phyloP scores from a whole-genome alignment of 2,329 filamentous ascomycete genomes.

The Albifimbria verrucaria region DNA sequence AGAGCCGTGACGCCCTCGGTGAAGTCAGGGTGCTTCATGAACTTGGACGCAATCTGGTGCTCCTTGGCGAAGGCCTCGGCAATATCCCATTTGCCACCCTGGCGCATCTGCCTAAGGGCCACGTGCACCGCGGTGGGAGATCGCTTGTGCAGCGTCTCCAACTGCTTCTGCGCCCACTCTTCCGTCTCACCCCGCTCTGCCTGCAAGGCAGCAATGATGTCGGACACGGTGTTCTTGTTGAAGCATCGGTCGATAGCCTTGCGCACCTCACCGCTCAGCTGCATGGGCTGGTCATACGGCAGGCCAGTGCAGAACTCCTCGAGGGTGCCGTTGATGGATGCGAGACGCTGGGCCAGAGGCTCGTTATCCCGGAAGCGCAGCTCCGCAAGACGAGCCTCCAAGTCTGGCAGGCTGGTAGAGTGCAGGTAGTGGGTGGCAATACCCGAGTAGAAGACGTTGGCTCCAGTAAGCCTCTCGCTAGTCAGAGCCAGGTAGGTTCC shows the following conservation, averaged over 20 bases:
- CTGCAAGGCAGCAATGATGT: conserved; percentile 68
- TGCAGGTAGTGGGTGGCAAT: conserved; percentile 96
- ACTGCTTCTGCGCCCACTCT: conserved; percentile 76
- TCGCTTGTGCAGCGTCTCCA: conserved; percentile 69
- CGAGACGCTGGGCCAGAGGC: conserved; percentile 57
- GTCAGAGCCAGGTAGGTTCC: conserved; percentile 94
- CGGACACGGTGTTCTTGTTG: conserved; percentile 60
- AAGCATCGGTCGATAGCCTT: conserved; percentile 84
- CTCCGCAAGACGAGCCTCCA: conserved; percentile 85
- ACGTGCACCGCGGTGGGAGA: conserved; percentile 88
- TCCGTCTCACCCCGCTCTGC: conserved; percentile 49
- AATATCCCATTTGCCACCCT: conserved; percentile 75
- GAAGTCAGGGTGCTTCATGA: conserved; percentile 93
- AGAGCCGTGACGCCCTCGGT: conserved; percentile 83
- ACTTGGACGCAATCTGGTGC: conserved; percentile 76
- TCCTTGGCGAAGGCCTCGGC: conserved; percentile 81
- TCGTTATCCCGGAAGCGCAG: conserved; percentile 82
- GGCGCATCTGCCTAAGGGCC: conserved; percentile 75
- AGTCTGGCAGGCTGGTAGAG: conserved; percentile 75
- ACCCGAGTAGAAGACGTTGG: conserved; percentile 85
- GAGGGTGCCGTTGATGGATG: conserved; percentile 79
- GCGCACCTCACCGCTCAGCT: conserved; percentile 67
- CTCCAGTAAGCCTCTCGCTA: conserved; percentile 76
- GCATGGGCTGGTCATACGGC: conserved; percentile 68
- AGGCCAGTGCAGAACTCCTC: conserved; percentile 88